Base-by-base conservation (phyloP, 306 rosid genomes). In the Luffa aegyptiaca region DNA sequence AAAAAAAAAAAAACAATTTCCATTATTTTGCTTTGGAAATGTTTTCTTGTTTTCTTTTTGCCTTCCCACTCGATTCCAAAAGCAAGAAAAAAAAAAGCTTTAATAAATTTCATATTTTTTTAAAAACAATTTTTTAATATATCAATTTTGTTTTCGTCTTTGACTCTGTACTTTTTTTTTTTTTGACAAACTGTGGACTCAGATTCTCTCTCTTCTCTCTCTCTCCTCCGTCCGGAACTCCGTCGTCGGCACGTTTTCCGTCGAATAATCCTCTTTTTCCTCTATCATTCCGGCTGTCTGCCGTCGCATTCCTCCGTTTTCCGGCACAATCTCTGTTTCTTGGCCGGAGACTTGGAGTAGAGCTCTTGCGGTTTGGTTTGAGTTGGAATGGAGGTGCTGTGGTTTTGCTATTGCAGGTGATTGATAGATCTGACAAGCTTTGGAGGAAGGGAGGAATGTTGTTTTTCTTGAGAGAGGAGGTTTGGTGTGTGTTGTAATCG, bases 381-480 rank as follows among this genome's bases (percentile, higher is more conserved):
- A 75, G 48, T 52, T 75, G 49, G 82, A 85, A 81, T 39, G 83
- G 87, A 80, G 89, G 84, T 74, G 35, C 42, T 82, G 70, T 77
- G 80, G 75, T 78, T 90, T 71, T 59, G 80, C 52, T 72, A 75
- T 80, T 51, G 51, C 36, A 16, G 75, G 75, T 80, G 80, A 31
- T 79, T 41, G 49, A 85, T 55, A 80, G 96, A 90, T 90, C 95
- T 86, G 21, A 39, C 85, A 59, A 81, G 81, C 69, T 61, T 69
- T 61, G 82, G 76, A 80, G 61, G 36, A 80, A 77, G 20, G 79
- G 83, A 79, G 85, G 80, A 52, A 3, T 62, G 46, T 26, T 45
- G 17, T 49, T 61, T 45, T 85, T 51, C 80, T 86, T 51, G 44
- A 41, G 57, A 52, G 74, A 66, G 83, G 58, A 46, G 51, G 33